Conservation (phyloP, 2,329 filamentous ascomycete species). For the Harringtonia aguacate region DNA sequence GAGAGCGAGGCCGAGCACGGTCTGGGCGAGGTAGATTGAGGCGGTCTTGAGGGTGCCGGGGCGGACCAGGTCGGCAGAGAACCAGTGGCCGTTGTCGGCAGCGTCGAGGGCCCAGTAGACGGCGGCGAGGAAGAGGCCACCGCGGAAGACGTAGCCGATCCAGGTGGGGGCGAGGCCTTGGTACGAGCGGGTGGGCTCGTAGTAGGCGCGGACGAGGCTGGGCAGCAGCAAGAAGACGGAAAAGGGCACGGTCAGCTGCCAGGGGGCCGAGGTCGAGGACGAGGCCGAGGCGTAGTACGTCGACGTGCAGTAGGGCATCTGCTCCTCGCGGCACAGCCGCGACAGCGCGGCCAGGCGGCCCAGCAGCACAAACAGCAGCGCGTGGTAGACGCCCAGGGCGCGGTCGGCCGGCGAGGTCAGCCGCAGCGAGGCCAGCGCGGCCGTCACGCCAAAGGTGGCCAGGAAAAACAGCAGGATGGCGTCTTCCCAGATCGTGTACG, state of each 20-base stretch:
- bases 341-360: conserved; percentile 77
- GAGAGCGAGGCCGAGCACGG: conserved; percentile 67
- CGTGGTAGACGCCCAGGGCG: conserved; percentile 73
- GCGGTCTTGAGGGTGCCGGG: conserved; percentile 58
- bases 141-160: conserved; percentile 71
- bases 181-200: conserved; percentile 72
- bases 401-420: conserved; percentile 57
- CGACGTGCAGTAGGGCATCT: conserved; percentile 93
- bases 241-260: conserved; percentile 78
- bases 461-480: conserved; percentile 88
- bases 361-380: conserved; percentile 68
- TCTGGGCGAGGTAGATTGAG: conserved; percentile 69
- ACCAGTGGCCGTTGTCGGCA: conserved; percentile 77
- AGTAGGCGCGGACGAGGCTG: conserved; percentile 67
- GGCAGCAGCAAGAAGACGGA: conserved; percentile 62
- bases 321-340: conserved; percentile 89
- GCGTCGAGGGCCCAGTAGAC: conserved; percentile 84
- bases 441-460: conserved; percentile 72
- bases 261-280: conserved; percentile 84
- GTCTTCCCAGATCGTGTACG: conserved; percentile 98
- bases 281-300: conserved; percentile 90
- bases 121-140: conserved; percentile 64
- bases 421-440: conserved; percentile 63
- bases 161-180: conserved; percentile 76
- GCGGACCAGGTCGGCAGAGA: conserved; percentile 35